Percentiles rank a stretch among this genome's conserved stretches.
phyloP scores from a whole-genome alignment of 2,329 filamentous ascomycete genomes.

The Penicillium sclerotigenum region DNA sequence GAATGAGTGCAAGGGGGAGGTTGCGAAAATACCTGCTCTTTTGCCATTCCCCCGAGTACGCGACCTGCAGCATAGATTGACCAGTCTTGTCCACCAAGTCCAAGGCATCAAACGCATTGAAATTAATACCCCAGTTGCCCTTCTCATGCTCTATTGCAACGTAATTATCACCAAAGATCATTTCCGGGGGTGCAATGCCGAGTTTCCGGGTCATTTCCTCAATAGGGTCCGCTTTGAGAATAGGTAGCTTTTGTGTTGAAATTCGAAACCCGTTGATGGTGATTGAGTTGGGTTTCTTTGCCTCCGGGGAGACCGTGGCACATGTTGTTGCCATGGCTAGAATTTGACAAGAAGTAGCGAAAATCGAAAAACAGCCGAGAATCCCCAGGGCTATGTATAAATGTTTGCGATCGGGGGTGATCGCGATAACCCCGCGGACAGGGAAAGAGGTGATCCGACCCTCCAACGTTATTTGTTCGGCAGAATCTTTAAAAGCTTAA shows the following conservation, averaged over 20 bases:
- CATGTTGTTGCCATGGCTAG: constrained; percentile 41
- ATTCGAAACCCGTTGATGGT: constrained; percentile 68
- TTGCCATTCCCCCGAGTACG: constrained; percentile 87
- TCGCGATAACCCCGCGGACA: constrained; percentile 32
- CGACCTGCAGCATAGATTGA: constrained; percentile 83
- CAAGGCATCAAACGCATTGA: constrained; percentile 82
- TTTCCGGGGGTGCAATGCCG: constrained; percentile 87
- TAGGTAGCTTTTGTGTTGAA: constrained; percentile 83
- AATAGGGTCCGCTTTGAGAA: constrained; percentile 87
- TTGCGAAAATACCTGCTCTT: constrained; percentile 53
- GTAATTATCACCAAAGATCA: constrained; percentile 98
- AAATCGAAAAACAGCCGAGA: neutral
- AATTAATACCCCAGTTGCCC: constrained; percentile 73
- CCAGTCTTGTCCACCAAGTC: constrained; percentile 94
- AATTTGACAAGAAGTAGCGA: constrained; percentile 15
- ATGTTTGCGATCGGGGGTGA: constrained; percentile 8
- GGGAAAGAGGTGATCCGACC: constrained; percentile 33
- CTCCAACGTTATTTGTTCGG: neutral
- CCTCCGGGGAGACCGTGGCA: constrained; percentile 52
- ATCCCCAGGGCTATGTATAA: constrained; percentile 5
- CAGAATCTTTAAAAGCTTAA: neutral
- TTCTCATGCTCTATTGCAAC: constrained; percentile 70
- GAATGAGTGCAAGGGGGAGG: neutral
- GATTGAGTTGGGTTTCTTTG: constrained; percentile 54
- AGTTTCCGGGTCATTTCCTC: constrained; percentile 76